Percentiles rank a stretch among this genome's conserved stretches.
Conservation (phyloP, 2,329 filamentous ascomycete genomes). For the Graphilbum ipis-grandicollis region DNA sequence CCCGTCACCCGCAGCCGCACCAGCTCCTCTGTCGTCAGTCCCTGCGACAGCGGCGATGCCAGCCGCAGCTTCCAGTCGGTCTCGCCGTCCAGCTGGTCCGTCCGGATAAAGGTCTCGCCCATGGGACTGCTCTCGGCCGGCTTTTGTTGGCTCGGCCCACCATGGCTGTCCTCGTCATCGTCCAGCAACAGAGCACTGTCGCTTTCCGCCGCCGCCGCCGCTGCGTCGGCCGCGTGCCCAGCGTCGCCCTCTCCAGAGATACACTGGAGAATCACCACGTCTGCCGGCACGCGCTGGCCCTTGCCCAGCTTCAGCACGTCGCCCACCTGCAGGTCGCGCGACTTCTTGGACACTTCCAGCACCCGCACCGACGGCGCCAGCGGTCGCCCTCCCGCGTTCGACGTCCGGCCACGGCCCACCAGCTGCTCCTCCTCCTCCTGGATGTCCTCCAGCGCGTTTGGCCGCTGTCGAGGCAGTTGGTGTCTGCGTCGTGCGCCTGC, state of each 20-base stretch:
- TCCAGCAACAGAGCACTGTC: too few relatives aligned
- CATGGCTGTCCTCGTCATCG: constrained; percentile 6
- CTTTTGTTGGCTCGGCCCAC: constrained; percentile 8
- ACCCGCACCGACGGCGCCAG: constrained; percentile 30
- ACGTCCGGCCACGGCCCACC: constrained; percentile 16
- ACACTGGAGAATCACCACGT: constrained; percentile 89
- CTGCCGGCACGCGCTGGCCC: constrained; percentile 83
- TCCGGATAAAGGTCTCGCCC: constrained; percentile 91
- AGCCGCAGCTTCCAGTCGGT: constrained; percentile 96
- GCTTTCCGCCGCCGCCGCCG: constrained; percentile 15
- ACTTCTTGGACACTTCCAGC: constrained; percentile 59
- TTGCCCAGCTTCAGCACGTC: constrained; percentile 89
- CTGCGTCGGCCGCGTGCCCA: too few relatives aligned
- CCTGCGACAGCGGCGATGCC: constrained; percentile 72
- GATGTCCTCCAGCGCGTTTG: constrained; percentile 30
- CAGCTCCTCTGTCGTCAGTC: constrained; percentile 56
- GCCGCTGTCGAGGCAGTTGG: constrained; percentile 2
- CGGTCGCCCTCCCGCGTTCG: background rate
- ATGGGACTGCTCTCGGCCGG: constrained; percentile 25
- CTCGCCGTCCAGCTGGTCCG: constrained; percentile 92
- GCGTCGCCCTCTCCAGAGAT: constrained; percentile 6
- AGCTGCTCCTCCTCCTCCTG: constrained; percentile 48
- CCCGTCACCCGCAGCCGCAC: constrained; percentile 55
- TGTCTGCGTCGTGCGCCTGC: constrained; percentile 3
- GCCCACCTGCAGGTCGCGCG: constrained; percentile 78